phyloP scores from a whole-genome alignment of 768 basidiomycete species.

The Tricholoma sp. region DNA sequence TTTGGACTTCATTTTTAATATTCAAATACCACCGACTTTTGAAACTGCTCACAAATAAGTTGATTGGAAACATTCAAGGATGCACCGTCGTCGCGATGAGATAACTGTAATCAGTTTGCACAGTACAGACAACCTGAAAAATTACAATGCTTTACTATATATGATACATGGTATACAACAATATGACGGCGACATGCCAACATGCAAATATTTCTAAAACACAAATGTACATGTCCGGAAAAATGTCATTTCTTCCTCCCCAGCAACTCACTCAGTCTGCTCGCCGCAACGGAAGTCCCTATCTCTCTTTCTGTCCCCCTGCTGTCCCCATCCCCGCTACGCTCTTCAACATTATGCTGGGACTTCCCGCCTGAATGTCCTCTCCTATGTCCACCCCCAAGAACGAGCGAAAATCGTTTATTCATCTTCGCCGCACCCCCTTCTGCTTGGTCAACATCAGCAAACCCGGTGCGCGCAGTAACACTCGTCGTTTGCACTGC shows the following conservation, averaged over 20 bases:
- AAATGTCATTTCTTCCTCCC: constrained; percentile 24
- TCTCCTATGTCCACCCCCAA: constrained; percentile 30
- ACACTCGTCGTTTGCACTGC: constrained; percentile 61
- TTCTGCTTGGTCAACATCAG: neutral
- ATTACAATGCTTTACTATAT: too few relatives aligned
- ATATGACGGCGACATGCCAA: too few relatives aligned
- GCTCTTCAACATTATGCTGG: constrained; percentile 22
- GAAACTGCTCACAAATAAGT: too few relatives aligned
- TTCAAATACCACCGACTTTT: too few relatives aligned
- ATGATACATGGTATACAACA: too few relatives aligned
- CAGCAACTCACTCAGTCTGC: constrained; percentile 51
- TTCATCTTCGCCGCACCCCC: constrained; percentile 2
- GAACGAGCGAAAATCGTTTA: constrained; percentile 69
- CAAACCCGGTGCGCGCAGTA: constrained; percentile 45
- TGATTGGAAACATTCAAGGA: too few relatives aligned
- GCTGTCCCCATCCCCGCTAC: constrained; percentile 8
- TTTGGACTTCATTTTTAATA: too few relatives aligned
- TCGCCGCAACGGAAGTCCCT: constrained; percentile 45
- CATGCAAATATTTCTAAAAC: too few relatives aligned
- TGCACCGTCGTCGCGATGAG: too few relatives aligned
- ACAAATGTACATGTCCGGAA: neutral
- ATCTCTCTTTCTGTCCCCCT: constrained; percentile 19
- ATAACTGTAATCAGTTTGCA: too few relatives aligned
- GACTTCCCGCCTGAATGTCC: neutral
- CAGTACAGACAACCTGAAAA: too few relatives aligned